A percentile compares a stretch with the other conserved stretches of the same genome.
phyloP scores from a whole-genome alignment of 352 stramenopile species.

The Phytopythium oedochilum region DNA sequence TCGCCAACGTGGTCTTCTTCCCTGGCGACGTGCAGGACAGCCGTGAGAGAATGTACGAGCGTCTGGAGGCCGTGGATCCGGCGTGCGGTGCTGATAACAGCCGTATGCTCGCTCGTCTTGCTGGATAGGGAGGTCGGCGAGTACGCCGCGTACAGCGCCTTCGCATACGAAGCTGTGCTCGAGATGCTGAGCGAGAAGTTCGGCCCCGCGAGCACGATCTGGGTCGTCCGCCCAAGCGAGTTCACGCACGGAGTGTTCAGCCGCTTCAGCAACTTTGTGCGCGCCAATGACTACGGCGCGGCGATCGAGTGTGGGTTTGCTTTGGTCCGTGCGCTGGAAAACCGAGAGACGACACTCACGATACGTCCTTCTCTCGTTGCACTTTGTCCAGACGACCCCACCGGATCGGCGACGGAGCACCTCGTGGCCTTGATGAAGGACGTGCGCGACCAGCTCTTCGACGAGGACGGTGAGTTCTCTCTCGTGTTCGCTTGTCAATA shows the following conservation, averaged over 20 bases:
- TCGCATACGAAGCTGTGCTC: slow-evolving; percentile 44
- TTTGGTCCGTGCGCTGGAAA: background rate
- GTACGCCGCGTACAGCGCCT: slow-evolving; percentile 44
- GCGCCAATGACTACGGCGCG: slow-evolving; percentile 47
- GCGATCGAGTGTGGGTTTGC: slow-evolving; percentile 29
- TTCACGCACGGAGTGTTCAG: slow-evolving; percentile 44
- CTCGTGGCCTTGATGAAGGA: slow-evolving; percentile 38
- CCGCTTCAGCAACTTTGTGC: slow-evolving; percentile 64
- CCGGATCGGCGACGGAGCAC: slow-evolving; percentile 28
- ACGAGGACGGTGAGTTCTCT: background rate
- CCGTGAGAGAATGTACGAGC: slow-evolving; percentile 32
- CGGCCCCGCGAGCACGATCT: slow-evolving; percentile 43
- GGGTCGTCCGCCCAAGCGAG: slow-evolving; percentile 42
- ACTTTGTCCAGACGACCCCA: slow-evolving; percentile 22
- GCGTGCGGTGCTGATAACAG: background rate
- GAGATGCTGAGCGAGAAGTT: slow-evolving; percentile 49
- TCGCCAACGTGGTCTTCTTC: slow-evolving; percentile 63
- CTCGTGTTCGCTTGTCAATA: too few species aligned
- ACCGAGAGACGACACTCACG: background rate
- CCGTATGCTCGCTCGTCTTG: too few species aligned
- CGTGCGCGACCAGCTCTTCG: slow-evolving; percentile 10
- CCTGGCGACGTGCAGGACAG: slow-evolving; percentile 66
- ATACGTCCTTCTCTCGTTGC: background rate
- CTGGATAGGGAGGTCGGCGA: slow-evolving; percentile 18
- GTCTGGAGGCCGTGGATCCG: background rate